A percentile compares a stretch with the other conserved stretches of the same genome.
Evolutionary conservation across 139 green algal species (phyloP).

Genomic region (Chlorella ohadii): DNA sequence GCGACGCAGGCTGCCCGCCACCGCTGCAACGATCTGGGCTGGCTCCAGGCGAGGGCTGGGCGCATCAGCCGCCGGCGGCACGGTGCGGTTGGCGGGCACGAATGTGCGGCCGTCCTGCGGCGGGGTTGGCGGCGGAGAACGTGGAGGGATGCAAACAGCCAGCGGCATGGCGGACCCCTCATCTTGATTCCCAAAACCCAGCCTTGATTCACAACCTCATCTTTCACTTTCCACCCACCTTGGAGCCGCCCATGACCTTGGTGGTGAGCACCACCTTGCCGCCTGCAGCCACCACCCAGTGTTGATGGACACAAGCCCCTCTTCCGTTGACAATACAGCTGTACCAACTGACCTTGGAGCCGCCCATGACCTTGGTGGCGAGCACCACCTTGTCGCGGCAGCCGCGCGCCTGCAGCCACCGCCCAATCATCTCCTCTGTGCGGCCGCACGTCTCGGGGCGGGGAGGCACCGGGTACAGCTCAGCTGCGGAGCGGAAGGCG

Average conservation of each 20-base stretch:
- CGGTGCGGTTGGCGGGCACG: conserved; percentile 74
- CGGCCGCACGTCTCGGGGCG: conserved; percentile 45
- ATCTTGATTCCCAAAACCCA: too few relatives aligned
- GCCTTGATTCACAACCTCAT: too few relatives aligned
- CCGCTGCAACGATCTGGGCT: conserved; percentile 72
- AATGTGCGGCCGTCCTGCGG: conserved; percentile 74
- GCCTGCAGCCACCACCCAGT: conserved; percentile 60
- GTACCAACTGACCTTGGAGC: not conserved
- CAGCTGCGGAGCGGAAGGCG: not conserved
- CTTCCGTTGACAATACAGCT: too few relatives aligned
- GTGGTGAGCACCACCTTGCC: conserved; percentile 81
- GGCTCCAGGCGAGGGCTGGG: conserved; percentile 50
- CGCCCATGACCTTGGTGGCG: conserved; percentile 76
- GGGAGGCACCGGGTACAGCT: conserved; percentile 83
- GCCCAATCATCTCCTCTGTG: conserved; percentile 80
- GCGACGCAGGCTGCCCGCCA: conserved; percentile 70
- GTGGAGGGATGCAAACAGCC: too few relatives aligned
- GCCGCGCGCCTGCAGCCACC: conserved; percentile 56
- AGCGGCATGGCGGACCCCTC: too few relatives aligned
- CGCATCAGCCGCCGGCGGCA: conserved; percentile 54
- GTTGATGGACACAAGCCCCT: too few relatives aligned
- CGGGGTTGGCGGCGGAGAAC: not conserved
- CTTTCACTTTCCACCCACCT: not conserved
- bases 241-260: conserved; percentile 62
- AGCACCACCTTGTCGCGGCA: conserved; percentile 74